These are phyloP conservation scores for Penicillium flavigenum DNA, from an alignment of 495 filamentous ascomycete genomes.

Conservation along the genomic window DNA sequence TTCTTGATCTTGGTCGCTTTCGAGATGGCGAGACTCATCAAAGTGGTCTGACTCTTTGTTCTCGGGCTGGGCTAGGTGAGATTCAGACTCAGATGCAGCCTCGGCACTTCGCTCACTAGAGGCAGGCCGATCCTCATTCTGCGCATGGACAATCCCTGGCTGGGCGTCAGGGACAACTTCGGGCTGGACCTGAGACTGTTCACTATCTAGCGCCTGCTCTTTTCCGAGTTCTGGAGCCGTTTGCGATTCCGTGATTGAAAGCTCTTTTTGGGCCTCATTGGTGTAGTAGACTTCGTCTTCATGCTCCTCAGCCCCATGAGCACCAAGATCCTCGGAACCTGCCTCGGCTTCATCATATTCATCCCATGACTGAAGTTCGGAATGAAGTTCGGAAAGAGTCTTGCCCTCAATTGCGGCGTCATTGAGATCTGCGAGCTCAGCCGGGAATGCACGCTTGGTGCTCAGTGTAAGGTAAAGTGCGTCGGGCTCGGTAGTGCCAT, in stretches of 20 bases:
- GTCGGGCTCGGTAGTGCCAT: conserved; percentile 53
- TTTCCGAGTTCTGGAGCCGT: neutral
- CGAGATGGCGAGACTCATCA: neutral
- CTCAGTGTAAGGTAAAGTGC: conserved; percentile 57
- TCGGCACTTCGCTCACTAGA: neutral
- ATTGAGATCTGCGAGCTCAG: conserved; percentile 51
- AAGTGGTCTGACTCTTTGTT: conserved; percentile 2
- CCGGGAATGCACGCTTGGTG: conserved; percentile 39
- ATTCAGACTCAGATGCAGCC: neutral
- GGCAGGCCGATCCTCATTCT: neutral
- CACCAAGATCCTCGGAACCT: conserved; percentile 18
- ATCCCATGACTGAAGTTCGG: conserved; percentile 48
- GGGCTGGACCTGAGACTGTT: conserved; percentile 5
- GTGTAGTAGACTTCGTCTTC: conserved; percentile 10
- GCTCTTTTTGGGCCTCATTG: conserved; percentile 13
- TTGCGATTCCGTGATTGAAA: neutral
- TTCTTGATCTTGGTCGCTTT: conserved; percentile 13
- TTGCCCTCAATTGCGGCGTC: conserved; percentile 56
- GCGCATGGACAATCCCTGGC: conserved; percentile 8
- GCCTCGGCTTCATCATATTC: conserved; percentile 34
- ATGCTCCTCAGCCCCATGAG: conserved; percentile 11
- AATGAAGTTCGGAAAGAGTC: conserved; percentile 56
- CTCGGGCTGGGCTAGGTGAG: neutral
- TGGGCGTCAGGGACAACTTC: conserved; percentile 10
- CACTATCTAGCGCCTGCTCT: conserved; percentile 2